These are phyloP conservation scores for Lachancea sp. DNA, from an alignment of 805 yeast genomes.

Conservation along the genomic window DNA sequence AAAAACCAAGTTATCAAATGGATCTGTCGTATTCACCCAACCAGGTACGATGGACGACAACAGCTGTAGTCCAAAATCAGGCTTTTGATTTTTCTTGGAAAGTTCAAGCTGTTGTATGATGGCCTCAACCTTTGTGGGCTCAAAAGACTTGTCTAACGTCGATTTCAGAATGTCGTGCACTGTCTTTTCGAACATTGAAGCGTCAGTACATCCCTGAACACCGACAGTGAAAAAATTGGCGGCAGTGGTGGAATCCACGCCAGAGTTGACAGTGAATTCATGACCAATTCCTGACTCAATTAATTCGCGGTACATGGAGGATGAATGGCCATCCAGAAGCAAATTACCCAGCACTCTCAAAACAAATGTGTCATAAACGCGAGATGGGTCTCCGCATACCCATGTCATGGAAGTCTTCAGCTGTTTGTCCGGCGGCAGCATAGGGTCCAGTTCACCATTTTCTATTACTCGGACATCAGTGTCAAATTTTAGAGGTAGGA, in stretches of 20 bases:
- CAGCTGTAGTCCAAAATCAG: constrained; percentile 81
- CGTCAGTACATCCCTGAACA: constrained; percentile 63
- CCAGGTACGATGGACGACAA: constrained; percentile 71
- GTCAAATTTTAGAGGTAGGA: constrained; percentile 41
- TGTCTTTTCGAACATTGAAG: constrained; percentile 40
- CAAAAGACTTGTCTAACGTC: constrained; percentile 41
- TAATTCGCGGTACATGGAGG: constrained; percentile 80
- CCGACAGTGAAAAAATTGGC: constrained; percentile 79
- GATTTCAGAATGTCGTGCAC: constrained; percentile 44
- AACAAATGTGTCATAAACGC: constrained; percentile 63
- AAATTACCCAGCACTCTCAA: constrained; percentile 65
- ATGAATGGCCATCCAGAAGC: constrained; percentile 84
- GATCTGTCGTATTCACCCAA: constrained; percentile 80
- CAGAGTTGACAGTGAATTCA: constrained; percentile 83
- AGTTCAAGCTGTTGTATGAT: constrained; percentile 84
- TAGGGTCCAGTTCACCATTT: constrained; percentile 79
- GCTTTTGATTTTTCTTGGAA: constrained; percentile 74
- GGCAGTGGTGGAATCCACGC: constrained; percentile 76
- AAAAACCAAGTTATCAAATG: constrained; percentile 60
- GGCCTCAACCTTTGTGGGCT: constrained; percentile 65
- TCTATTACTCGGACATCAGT: constrained; percentile 34
- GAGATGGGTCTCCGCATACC: constrained; percentile 71
- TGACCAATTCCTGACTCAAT: constrained; percentile 81
- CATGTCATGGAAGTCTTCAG: constrained; percentile 80
- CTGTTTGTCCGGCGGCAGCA: constrained; percentile 61